phyloP scores from a whole-genome alignment of 2,329 filamentous ascomycete genomes.

The Conoideocrella luteorostrata region DNA sequence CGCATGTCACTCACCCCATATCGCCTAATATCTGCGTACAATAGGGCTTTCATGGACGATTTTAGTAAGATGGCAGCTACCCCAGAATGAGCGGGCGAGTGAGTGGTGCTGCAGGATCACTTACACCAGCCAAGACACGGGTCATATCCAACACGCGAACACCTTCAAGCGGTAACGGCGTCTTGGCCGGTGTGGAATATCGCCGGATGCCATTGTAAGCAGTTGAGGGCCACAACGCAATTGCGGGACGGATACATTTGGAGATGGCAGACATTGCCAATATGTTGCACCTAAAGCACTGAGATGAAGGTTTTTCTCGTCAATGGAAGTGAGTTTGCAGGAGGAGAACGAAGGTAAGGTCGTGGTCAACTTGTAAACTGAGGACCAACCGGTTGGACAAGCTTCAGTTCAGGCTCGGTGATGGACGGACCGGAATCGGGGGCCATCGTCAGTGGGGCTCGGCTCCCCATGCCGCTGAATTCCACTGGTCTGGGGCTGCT shows the following conservation, averaged over 20 bases:
- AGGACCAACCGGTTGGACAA: not conserved
- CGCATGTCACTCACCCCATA: slow-evolving; percentile 62
- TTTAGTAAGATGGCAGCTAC: slow-evolving; percentile 4
- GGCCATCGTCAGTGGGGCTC: slow-evolving; percentile 1
- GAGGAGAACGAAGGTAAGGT: not conserved
- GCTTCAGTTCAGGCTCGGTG: not conserved
- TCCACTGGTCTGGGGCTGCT: not conserved
- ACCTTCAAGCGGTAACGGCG: slow-evolving; percentile 65
- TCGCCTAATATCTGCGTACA: slow-evolving; percentile 96
- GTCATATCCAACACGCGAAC: slow-evolving; percentile 95
- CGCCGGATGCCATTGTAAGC: slow-evolving; percentile 15
- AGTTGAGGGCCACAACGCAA: not conserved
- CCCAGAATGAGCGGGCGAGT: slow-evolving; percentile 10
- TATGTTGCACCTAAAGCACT: not conserved
- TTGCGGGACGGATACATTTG: slow-evolving; percentile 6
- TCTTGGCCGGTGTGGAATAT: slow-evolving; percentile 19
- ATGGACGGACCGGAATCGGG: slow-evolving; percentile 2
- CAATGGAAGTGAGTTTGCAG: not conserved
- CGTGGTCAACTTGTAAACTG: too few species aligned
- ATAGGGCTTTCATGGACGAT: slow-evolving; percentile 64
- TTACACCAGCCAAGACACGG: slow-evolving; percentile 84
- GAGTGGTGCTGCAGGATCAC: slow-evolving; percentile 33
- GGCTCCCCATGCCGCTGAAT: not conserved
- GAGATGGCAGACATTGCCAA: slow-evolving; percentile 10
- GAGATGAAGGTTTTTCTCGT: too few species aligned